Evolutionary conservation across 306 rosid genomes (phyloP).

Genomic region (Quercus alba): DNA sequence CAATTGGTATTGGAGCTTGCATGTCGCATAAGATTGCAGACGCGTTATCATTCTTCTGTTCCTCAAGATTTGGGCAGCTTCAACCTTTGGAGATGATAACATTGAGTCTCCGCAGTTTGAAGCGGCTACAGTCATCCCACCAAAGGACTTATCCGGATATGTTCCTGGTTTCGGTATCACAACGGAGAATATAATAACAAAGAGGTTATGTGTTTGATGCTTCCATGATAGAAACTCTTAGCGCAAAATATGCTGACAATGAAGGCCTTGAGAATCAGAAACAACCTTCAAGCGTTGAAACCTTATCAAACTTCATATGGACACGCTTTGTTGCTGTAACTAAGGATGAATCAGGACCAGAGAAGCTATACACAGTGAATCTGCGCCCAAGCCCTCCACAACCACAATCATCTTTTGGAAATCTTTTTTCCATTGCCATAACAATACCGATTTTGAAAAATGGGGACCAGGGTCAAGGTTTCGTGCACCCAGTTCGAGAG

Average conservation of each 20-base stretch:
- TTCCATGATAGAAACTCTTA: constrained; percentile 32
- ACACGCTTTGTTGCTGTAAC: no score
- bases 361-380: no score
- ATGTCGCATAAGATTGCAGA: constrained; percentile 57
- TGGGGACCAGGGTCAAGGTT: no score
- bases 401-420: no score
- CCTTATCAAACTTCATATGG: no score
- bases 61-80: constrained; percentile 42
- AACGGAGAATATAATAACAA: constrained; percentile 35
- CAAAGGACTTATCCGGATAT: constrained; percentile 7
- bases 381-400: no score
- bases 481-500: rapidly evolving
- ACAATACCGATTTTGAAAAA: no score
- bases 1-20: constrained; percentile 41
- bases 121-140: constrained; percentile 51
- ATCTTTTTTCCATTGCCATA: no score
- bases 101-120: constrained; percentile 30
- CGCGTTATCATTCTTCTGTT: constrained; percentile 37
- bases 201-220: constrained; percentile 50
- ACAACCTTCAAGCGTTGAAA: constrained; percentile 23
- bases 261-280: background rate
- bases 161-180: constrained; percentile 25
- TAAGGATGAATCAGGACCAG: no score
- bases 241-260: constrained; percentile 17
- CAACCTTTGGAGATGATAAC: constrained; percentile 10